phyloP scores from a whole-genome alignment of 2,329 filamentous ascomycete genomes.

The Scedosporium aurantiacum region DNA sequence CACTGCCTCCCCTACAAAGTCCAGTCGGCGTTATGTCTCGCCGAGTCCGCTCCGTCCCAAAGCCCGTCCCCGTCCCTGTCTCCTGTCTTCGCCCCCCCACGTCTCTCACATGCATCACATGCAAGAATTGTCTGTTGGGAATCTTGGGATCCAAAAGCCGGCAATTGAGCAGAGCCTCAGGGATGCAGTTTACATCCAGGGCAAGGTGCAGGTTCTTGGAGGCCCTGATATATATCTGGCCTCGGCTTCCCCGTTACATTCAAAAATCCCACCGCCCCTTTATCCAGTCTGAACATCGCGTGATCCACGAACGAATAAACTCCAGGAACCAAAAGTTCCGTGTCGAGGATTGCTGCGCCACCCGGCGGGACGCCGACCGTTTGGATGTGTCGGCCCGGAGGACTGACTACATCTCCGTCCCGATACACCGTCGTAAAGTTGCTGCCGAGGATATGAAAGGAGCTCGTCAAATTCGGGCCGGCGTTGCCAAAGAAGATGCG shows the following conservation, averaged over 20 bases:
- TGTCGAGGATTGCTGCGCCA: conserved; percentile 18
- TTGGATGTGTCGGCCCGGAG: conserved; percentile 16
- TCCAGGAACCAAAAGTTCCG: conserved; percentile 21
- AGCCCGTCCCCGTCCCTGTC: too few species aligned
- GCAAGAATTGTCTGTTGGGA: too few species aligned
- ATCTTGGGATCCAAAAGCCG: not conserved
- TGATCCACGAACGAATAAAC: conserved; percentile 23
- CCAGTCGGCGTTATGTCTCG: too few species aligned
- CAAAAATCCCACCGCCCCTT: conserved; percentile 22
- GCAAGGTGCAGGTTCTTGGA: conserved; percentile 17
- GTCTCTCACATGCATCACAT: too few species aligned
- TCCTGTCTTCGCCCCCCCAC: too few species aligned
- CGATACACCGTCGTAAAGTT: conserved; percentile 19
- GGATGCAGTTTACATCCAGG: conserved; percentile 21
- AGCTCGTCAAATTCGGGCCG: conserved; percentile 22
- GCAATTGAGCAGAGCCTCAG: conserved; percentile 9
- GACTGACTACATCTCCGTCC: conserved; percentile 20
- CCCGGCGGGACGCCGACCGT: conserved; percentile 19
- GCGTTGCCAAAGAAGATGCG: conserved; percentile 25
- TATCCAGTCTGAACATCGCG: conserved; percentile 22
- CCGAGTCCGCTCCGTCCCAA: too few species aligned
- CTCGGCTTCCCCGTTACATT: conserved; percentile 20
- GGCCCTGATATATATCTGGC: conserved; percentile 17
- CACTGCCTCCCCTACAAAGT: too few species aligned
- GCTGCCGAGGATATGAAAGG: conserved; percentile 20